These are phyloP conservation scores for Panicum miliaceum DNA, from an alignment of 176 grass and related monocot species.

Conservation along the genomic window DNA sequence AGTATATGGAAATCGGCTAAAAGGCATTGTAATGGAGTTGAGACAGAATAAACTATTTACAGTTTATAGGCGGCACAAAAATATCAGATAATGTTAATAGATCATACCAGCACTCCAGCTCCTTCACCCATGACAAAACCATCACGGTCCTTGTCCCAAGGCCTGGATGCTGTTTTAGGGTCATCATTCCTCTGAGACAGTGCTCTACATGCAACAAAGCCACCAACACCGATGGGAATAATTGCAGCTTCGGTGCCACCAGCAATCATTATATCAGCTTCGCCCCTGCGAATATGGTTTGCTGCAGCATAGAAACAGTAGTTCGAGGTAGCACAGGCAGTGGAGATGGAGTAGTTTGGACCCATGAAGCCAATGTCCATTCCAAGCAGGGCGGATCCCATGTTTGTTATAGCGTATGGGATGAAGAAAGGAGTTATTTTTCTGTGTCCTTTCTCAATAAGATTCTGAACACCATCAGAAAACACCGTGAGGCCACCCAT, in stretches of 20 bases:
- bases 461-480: slow-evolving; percentile 93
- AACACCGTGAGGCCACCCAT: slow-evolving; percentile 98
- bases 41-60: not conserved
- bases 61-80: not conserved
- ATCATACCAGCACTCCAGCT: slow-evolving; percentile 87
- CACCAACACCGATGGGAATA: slow-evolving; percentile 96
- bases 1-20: not conserved
- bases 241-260: slow-evolving; percentile 97
- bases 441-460: slow-evolving; percentile 87
- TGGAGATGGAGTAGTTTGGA: slow-evolving; percentile 97
- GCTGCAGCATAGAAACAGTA: slow-evolving; percentile 98
- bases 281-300: slow-evolving; percentile 91
- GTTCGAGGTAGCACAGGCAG: slow-evolving; percentile 96
- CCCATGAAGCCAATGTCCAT: slow-evolving; percentile 99
- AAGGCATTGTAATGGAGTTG: not conserved
- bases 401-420: slow-evolving; percentile 97
- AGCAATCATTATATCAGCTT: slow-evolving; percentile 96
- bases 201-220: slow-evolving; percentile 96
- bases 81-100: slow-evolving; percentile 21
- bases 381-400: slow-evolving; percentile 89
- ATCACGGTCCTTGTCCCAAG: slow-evolving; percentile 96
- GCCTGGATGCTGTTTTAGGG: slow-evolving; percentile 96
- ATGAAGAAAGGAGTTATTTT: slow-evolving; percentile 99
- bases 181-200: slow-evolving; percentile 99
- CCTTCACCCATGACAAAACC: slow-evolving; percentile 99